phyloP scores from a whole-genome alignment of 2,329 filamentous ascomycete genomes.

The Paecilomyces niveus region DNA sequence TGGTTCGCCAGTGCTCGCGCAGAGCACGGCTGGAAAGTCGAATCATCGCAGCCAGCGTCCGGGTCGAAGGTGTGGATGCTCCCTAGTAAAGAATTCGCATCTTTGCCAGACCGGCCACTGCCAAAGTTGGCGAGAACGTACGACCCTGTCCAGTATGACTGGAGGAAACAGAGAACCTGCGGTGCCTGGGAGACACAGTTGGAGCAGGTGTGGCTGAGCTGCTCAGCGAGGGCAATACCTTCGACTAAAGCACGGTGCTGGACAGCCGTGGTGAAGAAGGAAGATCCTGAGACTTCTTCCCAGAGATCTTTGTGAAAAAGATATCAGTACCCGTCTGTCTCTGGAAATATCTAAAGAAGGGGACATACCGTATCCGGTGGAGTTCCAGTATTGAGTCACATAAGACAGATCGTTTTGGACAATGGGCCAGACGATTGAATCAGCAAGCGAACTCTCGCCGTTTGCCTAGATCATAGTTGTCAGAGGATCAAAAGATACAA shows the following conservation, averaged over 20 bases:
- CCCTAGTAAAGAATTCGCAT: slow-evolving; percentile 62
- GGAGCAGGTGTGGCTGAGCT: slow-evolving; percentile 55
- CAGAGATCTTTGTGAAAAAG: slow-evolving; percentile 50
- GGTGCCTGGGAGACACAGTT: slow-evolving; percentile 60
- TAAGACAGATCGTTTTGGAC: slow-evolving; percentile 69
- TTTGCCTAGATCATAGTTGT: slow-evolving; percentile 33
- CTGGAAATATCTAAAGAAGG: neutral
- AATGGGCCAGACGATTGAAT: slow-evolving; percentile 60
- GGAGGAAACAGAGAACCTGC: slow-evolving; percentile 64
- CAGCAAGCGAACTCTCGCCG: slow-evolving; percentile 46
- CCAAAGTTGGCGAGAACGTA: slow-evolving; percentile 66
- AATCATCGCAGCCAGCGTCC: slow-evolving; percentile 55
- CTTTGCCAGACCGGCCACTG: slow-evolving; percentile 57
- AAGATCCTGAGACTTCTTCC: slow-evolving; percentile 69
- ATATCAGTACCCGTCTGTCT: neutral
- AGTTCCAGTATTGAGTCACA: slow-evolving; percentile 64
- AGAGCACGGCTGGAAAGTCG: slow-evolving; percentile 71
- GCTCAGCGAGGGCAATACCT: slow-evolving; percentile 57
- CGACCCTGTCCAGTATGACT: slow-evolving; percentile 64
- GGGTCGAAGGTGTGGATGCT: slow-evolving; percentile 66
- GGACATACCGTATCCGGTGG: slow-evolving; percentile 46
- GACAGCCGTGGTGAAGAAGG: slow-evolving; percentile 67
- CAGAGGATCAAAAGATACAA: neutral
- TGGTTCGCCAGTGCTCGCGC: slow-evolving; percentile 62
- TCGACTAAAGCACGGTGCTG: slow-evolving; percentile 56